phyloP scores from a whole-genome alignment of 805 yeast genomes.

The Starmerella roubikii region DNA sequence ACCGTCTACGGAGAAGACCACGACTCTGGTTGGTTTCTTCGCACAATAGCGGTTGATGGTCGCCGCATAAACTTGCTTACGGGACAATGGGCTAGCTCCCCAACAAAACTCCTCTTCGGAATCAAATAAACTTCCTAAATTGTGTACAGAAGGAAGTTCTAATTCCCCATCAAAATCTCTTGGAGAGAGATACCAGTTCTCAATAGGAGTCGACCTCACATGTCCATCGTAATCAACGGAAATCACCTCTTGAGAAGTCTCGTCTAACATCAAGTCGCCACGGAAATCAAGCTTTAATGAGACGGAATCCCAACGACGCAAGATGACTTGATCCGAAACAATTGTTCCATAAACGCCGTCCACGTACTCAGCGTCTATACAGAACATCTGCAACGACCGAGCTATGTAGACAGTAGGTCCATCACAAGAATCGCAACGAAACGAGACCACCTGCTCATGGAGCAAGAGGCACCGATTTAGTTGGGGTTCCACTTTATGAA shows the following conservation, averaged over 20 bases:
- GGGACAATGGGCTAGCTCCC: too few relatives aligned
- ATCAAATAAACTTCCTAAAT: too few relatives aligned
- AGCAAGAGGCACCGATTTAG: not conserved
- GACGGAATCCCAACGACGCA: not conserved
- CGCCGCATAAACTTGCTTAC: too few relatives aligned
- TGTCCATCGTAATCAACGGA: too few relatives aligned
- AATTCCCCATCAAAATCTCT: too few relatives aligned
- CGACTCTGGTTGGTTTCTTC: not conserved
- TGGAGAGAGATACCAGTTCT: too few relatives aligned
- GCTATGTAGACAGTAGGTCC: slow-evolving; percentile 6
- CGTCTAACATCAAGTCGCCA: slow-evolving; percentile 7
- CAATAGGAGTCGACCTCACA: too few relatives aligned
- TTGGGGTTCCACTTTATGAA: not conserved
- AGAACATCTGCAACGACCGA: not conserved
- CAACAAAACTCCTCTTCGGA: too few relatives aligned
- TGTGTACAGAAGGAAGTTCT: too few relatives aligned
- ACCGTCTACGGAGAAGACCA: not conserved
- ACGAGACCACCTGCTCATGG: not conserved
- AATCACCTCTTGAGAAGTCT: too few relatives aligned
- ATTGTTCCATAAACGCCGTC: not conserved
- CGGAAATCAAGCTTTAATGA: not conserved
- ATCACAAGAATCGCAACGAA: slow-evolving; percentile 10
- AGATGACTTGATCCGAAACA: not conserved
- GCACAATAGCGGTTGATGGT: not conserved
- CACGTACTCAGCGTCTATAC: slow-evolving; percentile 2